Base-by-base conservation (phyloP, 768 basidiomycete species). In the Mycena venus region DNA sequence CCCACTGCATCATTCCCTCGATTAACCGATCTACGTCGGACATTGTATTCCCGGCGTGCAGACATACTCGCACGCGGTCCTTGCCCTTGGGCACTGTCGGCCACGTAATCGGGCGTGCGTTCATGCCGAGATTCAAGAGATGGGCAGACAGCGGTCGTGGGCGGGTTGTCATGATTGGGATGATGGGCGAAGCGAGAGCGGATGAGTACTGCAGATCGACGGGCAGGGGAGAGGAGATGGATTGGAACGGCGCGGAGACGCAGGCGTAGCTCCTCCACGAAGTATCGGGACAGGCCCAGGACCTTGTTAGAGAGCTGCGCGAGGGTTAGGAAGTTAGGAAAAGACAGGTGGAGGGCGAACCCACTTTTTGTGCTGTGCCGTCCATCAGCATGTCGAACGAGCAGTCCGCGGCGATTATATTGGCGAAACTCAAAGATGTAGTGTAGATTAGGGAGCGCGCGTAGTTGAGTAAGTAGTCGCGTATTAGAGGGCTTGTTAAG, bases 371-470 rank as follows among this genome's bases (percentile, higher is more conserved):
- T 0, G 94, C 90, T 19, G 90, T 90, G 4, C 93, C 92, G 34
- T 93, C 87, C 71, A 90, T 86, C 4, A 98, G 86, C 82, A 96
- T 82, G 79, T 97, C 95, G 80, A 97, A 94, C 0, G 95, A 93
- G 74, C 92, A 93, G 56, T 92, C 90, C 15, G 93, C 89, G 0
- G 95, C 92, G 58, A 96, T 85, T 49, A 97, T 88, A 79, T 92
- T 96, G 15, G 93, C 89, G 77, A 91, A 91, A 73, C 93, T 92
- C 71, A 96, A 88, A 0, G 95, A 90, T 0, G 98, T 99, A 3
- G 96, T 98, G 84, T 96, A 99, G 62, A 99, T 95, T 61, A 99
- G 86, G 3, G 96, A 90, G 31, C 97, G 89, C 0, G 96, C 96
- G 83, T 97, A 99, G 81, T 99, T 99, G 76, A 98, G 84, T 25